These are phyloP conservation scores for Apiospora pterosperma DNA, from an alignment of 2,329 filamentous ascomycete species.

Conservation along the genomic window DNA sequence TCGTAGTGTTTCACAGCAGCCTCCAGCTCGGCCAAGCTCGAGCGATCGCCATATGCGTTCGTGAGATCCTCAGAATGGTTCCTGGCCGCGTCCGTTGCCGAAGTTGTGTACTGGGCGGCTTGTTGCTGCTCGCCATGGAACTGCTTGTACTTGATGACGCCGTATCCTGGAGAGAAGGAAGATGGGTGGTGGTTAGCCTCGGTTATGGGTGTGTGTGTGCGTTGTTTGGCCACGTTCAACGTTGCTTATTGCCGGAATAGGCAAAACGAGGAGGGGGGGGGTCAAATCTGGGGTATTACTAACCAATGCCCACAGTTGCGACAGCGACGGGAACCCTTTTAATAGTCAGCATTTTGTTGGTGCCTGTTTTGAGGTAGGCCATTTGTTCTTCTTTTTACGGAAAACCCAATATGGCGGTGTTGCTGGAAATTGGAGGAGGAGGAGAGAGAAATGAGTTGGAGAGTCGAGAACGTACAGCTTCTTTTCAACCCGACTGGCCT, in stretches of 20 bases:
- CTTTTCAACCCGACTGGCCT: constrained; percentile 22
- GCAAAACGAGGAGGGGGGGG: neutral
- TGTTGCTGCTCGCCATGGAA: constrained; percentile 16
- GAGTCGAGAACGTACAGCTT: constrained; percentile 14
- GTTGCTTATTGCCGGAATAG: constrained; percentile 1
- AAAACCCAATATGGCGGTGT: neutral
- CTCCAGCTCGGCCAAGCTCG: constrained; percentile 45
- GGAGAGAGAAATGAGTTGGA: neutral
- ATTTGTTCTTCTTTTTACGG: neutral
- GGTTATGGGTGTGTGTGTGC: neutral
- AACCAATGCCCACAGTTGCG: constrained; percentile 29
- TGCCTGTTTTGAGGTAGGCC: neutral
- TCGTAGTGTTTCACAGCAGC: constrained; percentile 46
- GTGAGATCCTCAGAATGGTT: constrained; percentile 36
- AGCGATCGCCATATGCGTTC: constrained; percentile 48
- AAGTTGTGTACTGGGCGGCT: constrained; percentile 9
- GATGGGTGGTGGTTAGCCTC: neutral
- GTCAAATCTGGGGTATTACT: constrained; percentile 6
- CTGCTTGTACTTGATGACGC: constrained; percentile 25
- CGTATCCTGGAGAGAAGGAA: constrained; percentile 20
- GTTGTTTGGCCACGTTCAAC: no score
- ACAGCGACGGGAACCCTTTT: constrained; percentile 26
- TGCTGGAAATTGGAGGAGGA: neutral
- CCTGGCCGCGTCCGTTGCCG: constrained; percentile 5
- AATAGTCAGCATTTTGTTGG: constrained; percentile 14